Evolutionary conservation across 306 rosid genomes (phyloP).

Genomic region (Oxytropis ochrocephala): DNA sequence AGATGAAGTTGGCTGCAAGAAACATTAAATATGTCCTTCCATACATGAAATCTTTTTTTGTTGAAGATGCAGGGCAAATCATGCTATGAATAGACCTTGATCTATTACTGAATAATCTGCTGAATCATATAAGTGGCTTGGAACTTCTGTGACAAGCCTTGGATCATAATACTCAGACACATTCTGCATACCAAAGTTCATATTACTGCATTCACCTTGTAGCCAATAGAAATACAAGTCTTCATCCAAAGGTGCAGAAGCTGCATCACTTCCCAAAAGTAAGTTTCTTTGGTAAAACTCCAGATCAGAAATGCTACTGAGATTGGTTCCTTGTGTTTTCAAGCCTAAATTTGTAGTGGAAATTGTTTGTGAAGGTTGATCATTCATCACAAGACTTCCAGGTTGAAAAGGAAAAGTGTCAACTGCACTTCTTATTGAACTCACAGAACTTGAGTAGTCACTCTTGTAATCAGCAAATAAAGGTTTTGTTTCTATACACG

Average conservation of each 20-base stretch:
- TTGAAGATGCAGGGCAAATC: slow-evolving; percentile 32
- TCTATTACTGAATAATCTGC: slow-evolving; percentile 59
- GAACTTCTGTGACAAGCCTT: slow-evolving; percentile 47
- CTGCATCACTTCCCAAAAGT: slow-evolving; percentile 39
- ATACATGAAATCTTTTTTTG: slow-evolving; percentile 7
- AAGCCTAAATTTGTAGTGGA: slow-evolving; percentile 35
- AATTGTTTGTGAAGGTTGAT: slow-evolving; percentile 40
- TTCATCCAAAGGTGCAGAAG: slow-evolving; percentile 47
- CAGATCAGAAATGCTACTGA: slow-evolving; percentile 41
- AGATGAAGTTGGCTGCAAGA: slow-evolving; percentile 27
- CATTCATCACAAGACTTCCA: slow-evolving; percentile 33
- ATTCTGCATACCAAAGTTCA: slow-evolving; percentile 46
- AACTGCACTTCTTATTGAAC: slow-evolving; percentile 29
- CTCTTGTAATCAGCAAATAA: slow-evolving; percentile 39
- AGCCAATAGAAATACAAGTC: slow-evolving; percentile 49
- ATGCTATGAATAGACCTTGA: slow-evolving; percentile 70
- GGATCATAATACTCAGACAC: slow-evolving; percentile 55
- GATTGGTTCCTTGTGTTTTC: slow-evolving; percentile 47
- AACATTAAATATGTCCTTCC: slow-evolving; percentile 33
- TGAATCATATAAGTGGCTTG: slow-evolving; percentile 52
- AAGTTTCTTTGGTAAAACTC: slow-evolving; percentile 45
- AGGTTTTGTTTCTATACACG: slow-evolving; percentile 41
- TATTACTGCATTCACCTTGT: slow-evolving; percentile 43
- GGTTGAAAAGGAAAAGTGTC: slow-evolving; percentile 48
- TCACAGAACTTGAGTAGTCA: slow-evolving; percentile 26